Base-by-base conservation (phyloP, 2,329 filamentous ascomycete species). In the Colletotrichum lentis region DNA sequence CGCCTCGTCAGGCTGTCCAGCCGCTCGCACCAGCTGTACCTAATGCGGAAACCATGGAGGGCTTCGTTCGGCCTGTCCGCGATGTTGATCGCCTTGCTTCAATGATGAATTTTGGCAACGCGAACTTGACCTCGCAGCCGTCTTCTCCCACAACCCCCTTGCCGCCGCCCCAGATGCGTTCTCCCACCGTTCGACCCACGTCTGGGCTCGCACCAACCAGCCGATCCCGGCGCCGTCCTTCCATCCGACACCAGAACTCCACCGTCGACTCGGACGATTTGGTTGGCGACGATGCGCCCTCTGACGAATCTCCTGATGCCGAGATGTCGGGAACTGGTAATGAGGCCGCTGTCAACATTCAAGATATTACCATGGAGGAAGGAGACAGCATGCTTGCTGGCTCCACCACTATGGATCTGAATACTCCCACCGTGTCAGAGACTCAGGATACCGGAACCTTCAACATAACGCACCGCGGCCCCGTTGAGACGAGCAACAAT, bases 181-280 rank as follows among this genome's bases (percentile, higher is more conserved):
- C 88, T 43, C 85, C 86, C 6, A 84, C 84, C 11, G 83, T 84
- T 67, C 86, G 81, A 69, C 84, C 83, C 31, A 83, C 80, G 22
- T 86, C 84, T 53, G 84, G 81, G 71, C 81, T 84, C 24, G 84
- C 84, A 2, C 83, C 85, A 3, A 81, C 83, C 5, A 80, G 80
- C 52, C 84, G 89, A 67, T 82, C 87, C 20, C 85, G 91, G 59
- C 86, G 92, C 73, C 88, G 94, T 43, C 93, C 94, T 41, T 94
- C 93, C 0, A 96, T 97, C 73, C 89, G 93, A 67, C 95, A 97
- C 74, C 94, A 97, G 75, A 88, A 91, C 70, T 97, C 95, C 20
- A 96, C 92, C n/a, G 92, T 89, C 6, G 95, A 97, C 72, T 88
- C 90, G 8, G 94, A 98, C 74, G 95, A 97, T 77, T 86, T 91